Conservation (phyloP, 2,329 filamentous ascomycete species). For the Clarireedia sp. region DNA sequence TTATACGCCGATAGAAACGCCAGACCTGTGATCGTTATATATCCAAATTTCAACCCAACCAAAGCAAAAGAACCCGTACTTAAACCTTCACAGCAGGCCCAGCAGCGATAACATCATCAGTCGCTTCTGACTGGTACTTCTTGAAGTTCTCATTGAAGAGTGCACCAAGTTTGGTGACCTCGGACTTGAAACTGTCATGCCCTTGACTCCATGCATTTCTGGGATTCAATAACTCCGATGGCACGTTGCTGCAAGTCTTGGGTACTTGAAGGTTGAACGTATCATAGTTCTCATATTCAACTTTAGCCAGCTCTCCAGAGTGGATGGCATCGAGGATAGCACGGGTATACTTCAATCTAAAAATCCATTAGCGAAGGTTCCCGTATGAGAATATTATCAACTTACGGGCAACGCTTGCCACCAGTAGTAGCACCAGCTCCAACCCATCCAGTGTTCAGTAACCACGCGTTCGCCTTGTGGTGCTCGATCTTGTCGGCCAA, state of each 20-base stretch:
- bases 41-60: neutral
- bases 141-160: slow-evolving; percentile 97
- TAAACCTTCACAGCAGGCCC: slow-evolving; percentile 37
- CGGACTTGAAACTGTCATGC: slow-evolving; percentile 69
- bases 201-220: slow-evolving; percentile 85
- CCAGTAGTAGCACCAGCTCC: slow-evolving; percentile 84
- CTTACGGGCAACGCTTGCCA: slow-evolving; percentile 80
- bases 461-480: slow-evolving; percentile 94
- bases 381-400: neutral
- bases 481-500: slow-evolving; percentile 94
- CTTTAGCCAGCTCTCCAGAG: slow-evolving; percentile 87
- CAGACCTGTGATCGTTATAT: neutral
- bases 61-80: neutral
- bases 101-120: slow-evolving; percentile 66
- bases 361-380: slow-evolving; percentile 10
- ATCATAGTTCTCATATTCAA: slow-evolving; percentile 89
- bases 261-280: slow-evolving; percentile 97
- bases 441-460: slow-evolving; percentile 97
- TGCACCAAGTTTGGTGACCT: slow-evolving; percentile 82
- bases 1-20: slow-evolving; percentile 9
- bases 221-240: slow-evolving; percentile 88
- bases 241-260: slow-evolving; percentile 81
- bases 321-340: slow-evolving; percentile 98
- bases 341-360: slow-evolving; percentile 83
- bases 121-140: slow-evolving; percentile 84